Conservation (phyloP, 106 monocot genomes). For the Allium sativum region DNA sequence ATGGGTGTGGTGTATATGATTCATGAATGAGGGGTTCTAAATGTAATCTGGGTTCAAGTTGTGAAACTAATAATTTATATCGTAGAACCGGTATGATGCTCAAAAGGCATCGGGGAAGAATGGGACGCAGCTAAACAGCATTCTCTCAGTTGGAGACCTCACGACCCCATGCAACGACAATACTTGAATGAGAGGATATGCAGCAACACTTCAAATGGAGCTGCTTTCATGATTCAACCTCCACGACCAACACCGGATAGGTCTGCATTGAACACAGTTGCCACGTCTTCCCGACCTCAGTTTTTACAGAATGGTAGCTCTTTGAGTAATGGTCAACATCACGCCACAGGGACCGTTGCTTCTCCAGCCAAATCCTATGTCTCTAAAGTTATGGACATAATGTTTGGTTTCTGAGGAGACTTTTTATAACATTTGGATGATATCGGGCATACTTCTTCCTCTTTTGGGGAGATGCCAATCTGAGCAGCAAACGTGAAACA, state of each 20-base stretch:
- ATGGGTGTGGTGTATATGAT: too few relatives aligned
- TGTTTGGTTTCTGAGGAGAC: constrained; percentile 60
- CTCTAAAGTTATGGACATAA: constrained; percentile 84
- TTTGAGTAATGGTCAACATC: constrained; percentile 5
- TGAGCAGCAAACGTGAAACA: too few relatives aligned
- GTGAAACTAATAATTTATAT: too few relatives aligned
- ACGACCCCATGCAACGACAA: constrained; percentile 32
- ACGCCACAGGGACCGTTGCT: constrained; percentile 59
- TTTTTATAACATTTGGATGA: too few relatives aligned
- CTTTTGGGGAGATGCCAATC: too few relatives aligned
- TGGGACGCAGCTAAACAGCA: constrained; percentile 37
- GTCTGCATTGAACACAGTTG: constrained; percentile 2
- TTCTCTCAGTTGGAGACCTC: constrained; percentile 39
- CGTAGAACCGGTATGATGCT: constrained; percentile 51
- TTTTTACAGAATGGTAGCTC: constrained; percentile 12
- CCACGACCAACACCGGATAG: constrained; percentile 14
- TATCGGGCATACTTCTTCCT: too few relatives aligned
- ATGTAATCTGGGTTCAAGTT: too few relatives aligned
- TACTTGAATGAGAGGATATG: constrained; percentile 42
- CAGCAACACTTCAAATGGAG: constrained; percentile 9
- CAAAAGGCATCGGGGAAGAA: constrained; percentile 49
- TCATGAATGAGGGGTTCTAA: too few relatives aligned
- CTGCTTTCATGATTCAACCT: constrained; percentile 33
- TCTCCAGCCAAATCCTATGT: constrained; percentile 73
- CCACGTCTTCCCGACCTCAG: constrained; percentile 9